Evolutionary conservation across 129 eudicot genomes (phyloP).

Genomic region (Flaveria linearis): DNA sequence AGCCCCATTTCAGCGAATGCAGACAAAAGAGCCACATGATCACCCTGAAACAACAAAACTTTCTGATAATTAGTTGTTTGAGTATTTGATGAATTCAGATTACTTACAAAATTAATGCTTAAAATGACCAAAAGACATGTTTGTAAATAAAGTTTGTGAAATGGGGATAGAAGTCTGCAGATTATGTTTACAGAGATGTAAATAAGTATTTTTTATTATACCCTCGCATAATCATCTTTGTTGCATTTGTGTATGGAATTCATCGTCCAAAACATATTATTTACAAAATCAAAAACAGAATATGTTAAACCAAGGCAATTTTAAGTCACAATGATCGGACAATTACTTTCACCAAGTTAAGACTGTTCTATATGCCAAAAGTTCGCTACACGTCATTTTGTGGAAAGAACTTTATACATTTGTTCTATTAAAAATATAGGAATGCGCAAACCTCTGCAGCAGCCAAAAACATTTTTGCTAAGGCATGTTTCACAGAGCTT

Average conservation of each 20-base stretch:
- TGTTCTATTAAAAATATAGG: constrained; percentile 2
- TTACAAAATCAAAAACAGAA: not conserved
- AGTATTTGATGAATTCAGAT: not conserved
- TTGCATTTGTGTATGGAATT: not conserved
- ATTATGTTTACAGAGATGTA: not conserved
- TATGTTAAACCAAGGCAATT: not conserved
- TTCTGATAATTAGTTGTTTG: not conserved
- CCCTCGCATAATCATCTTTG: not conserved
- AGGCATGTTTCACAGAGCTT: constrained; percentile 76
- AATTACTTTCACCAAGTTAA: not conserved
- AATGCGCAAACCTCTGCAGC: constrained; percentile 80
- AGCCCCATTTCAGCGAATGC: constrained; percentile 97
- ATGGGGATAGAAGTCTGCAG: not conserved
- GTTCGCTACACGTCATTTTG: not conserved
- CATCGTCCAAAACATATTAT: not conserved
- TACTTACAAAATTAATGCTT: not conserved
- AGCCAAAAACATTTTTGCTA: constrained; percentile 96
- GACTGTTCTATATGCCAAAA: constrained; percentile 11
- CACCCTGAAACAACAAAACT: constrained; percentile 62
- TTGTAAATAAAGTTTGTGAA: not conserved
- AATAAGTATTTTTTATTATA: not conserved
- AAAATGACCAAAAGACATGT: not conserved
- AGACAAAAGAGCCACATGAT: constrained; percentile 94
- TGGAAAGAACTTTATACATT: not conserved
- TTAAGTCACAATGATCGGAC: not conserved